These are phyloP conservation scores for Apostasia ramifera DNA, from an alignment of 106 monocot genomes.

Conservation along the genomic window DNA sequence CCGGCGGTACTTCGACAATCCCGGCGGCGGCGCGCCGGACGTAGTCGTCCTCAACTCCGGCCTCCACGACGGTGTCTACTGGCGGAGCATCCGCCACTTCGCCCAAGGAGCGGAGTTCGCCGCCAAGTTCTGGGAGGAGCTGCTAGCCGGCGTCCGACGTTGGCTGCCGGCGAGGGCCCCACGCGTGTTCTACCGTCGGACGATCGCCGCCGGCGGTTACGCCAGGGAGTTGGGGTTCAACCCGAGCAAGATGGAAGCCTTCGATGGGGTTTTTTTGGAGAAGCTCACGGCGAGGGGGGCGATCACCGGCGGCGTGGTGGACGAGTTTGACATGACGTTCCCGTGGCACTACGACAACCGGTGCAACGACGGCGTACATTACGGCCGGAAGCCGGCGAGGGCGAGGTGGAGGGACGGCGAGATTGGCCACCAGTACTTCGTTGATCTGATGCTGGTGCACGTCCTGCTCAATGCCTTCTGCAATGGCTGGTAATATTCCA, in stretches of 20 bases:
- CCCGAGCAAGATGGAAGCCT: constrained; percentile 88
- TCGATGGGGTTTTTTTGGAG: constrained; percentile 68
- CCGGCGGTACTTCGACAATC: constrained; percentile 41
- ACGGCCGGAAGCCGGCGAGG: constrained; percentile 72
- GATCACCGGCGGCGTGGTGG: constrained; percentile 68
- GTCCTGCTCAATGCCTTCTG: constrained; percentile 80
- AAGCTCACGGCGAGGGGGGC: constrained; percentile 53
- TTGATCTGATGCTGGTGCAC: constrained; percentile 88
- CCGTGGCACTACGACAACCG: constrained; percentile 95
- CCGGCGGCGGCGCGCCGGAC: constrained; percentile 40
- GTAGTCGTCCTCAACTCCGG: constrained; percentile 72
- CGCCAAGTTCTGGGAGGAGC: constrained; percentile 57
- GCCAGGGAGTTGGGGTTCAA: constrained; percentile 83
- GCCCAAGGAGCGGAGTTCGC: constrained; percentile 55
- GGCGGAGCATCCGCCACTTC: constrained; percentile 47
- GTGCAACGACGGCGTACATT: constrained; percentile 89
- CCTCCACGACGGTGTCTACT: constrained; percentile 73
- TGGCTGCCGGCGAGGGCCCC: constrained; percentile 18
- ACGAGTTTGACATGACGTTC: constrained; percentile 93
- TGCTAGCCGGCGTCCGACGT: constrained; percentile 20
- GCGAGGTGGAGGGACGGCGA: constrained; percentile 68
- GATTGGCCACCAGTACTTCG: constrained; percentile 90
- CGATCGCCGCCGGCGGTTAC: constrained; percentile 75
- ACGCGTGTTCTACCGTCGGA: constrained; percentile 73
- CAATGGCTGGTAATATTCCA: constrained; percentile 12